Evolutionary conservation across 805 yeast species (phyloP).

Genomic region (Grigorovia yakushimaensis): DNA sequence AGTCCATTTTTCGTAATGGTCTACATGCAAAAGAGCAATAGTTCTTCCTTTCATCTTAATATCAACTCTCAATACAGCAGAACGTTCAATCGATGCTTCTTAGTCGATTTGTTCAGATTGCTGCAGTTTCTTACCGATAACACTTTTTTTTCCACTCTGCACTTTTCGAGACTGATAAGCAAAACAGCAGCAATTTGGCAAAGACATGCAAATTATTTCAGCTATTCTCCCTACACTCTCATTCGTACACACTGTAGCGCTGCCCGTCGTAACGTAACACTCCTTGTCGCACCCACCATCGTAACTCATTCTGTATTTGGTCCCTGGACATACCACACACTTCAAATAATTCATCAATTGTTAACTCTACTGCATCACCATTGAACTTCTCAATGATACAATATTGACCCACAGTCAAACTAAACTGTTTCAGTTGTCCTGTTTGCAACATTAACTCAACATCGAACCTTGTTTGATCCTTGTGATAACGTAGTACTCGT

Average conservation of each 20-base stretch:
- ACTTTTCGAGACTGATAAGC: too few relatives aligned
- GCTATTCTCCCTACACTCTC: too few relatives aligned
- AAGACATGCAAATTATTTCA: too few relatives aligned
- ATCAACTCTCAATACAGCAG: too few relatives aligned
- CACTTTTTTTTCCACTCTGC: too few relatives aligned
- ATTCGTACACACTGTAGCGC: not conserved
- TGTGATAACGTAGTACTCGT: constrained; percentile 46
- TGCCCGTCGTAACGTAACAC: not conserved
- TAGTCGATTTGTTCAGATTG: not conserved
- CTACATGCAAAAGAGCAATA: constrained; percentile 23
- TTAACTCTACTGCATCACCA: constrained; percentile 15
- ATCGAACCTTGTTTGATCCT: constrained; percentile 52
- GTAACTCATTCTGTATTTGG: constrained; percentile 32
- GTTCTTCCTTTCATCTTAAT: constrained; percentile 2
- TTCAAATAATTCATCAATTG: constrained; percentile 21
- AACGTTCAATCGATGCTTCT: too few relatives aligned
- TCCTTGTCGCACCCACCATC: constrained; percentile 1
- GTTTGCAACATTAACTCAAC: constrained; percentile 45
- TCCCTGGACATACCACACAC: constrained; percentile 12
- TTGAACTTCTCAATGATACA: constrained; percentile 5
- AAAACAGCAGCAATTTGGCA: too few relatives aligned
- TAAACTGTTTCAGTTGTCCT: not conserved
- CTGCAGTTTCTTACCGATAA: too few relatives aligned
- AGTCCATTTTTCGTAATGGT: constrained; percentile 15
- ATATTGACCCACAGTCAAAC: constrained; percentile 4